Evolutionary conservation across 805 yeast species (phyloP).

Genomic region (Kurtzmaniella fragi): DNA sequence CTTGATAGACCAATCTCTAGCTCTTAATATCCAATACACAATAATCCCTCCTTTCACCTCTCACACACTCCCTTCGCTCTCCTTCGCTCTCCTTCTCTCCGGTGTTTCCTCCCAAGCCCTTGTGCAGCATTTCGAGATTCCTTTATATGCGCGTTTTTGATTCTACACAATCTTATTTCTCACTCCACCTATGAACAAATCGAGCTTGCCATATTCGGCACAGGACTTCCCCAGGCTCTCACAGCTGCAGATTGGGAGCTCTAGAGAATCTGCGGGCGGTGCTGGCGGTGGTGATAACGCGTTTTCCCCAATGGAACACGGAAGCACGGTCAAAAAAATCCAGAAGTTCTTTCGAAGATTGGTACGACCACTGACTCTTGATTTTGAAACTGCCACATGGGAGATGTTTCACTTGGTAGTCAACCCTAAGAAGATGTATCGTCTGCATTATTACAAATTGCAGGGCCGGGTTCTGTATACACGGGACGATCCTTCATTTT

Average conservation of each 20-base stretch:
- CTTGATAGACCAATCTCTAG: too few relatives aligned
- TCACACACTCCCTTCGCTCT: too few relatives aligned
- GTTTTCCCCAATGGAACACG: background rate
- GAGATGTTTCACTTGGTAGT: slow-evolving; percentile 72
- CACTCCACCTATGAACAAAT: slow-evolving; percentile 1
- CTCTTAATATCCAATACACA: too few relatives aligned
- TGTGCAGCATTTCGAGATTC: too few relatives aligned
- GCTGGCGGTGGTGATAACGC: background rate
- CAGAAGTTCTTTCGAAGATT: slow-evolving; percentile 16
- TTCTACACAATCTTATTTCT: too few relatives aligned
- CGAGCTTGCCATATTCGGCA: slow-evolving; percentile 3
- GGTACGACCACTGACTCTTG: slow-evolving; percentile 73
- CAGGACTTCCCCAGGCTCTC: slow-evolving; percentile 2
- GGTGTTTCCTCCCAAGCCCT: too few relatives aligned
- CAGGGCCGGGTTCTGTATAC: slow-evolving; percentile 71
- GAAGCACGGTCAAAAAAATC: background rate
- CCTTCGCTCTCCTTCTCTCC: too few relatives aligned
- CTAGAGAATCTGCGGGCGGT: background rate
- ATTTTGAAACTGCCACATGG: slow-evolving; percentile 92
- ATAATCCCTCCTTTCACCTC: too few relatives aligned
- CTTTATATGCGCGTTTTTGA: too few relatives aligned
- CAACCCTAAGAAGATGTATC: slow-evolving; percentile 77
- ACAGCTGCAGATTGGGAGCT: background rate
- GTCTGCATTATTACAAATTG: slow-evolving; percentile 70
- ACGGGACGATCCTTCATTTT: slow-evolving; percentile 89